A percentile compares a stretch with the other conserved stretches of the same genome.
phyloP scores from a whole-genome alignment of 2,329 filamentous ascomycete species.

The Fusarium zealandicum region DNA sequence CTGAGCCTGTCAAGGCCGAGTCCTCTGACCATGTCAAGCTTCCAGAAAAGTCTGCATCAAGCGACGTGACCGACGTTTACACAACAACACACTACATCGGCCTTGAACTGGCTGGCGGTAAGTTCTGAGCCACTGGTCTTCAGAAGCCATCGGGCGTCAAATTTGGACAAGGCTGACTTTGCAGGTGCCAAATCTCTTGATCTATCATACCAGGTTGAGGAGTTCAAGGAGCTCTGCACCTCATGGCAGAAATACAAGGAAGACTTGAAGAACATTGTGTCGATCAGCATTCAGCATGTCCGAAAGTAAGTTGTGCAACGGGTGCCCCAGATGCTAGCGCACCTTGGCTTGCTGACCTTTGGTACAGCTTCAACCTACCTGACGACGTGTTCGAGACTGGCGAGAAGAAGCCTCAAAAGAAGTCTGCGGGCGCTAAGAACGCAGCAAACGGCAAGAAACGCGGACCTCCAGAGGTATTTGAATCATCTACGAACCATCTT shows the following conservation, averaged over 20 bases:
- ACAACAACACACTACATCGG: constrained; percentile 97
- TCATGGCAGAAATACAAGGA: constrained; percentile 77
- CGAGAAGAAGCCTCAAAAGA: constrained; percentile 75
- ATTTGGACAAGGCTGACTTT: constrained; percentile 43
- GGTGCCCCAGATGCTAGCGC: not conserved
- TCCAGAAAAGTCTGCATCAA: constrained; percentile 11
- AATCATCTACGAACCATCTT: constrained; percentile 29
- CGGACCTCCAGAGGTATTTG: constrained; percentile 55
- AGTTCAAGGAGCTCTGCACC: constrained; percentile 85
- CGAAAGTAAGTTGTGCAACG: constrained; percentile 71
- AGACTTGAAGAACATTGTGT: constrained; percentile 67
- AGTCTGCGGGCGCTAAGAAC: constrained; percentile 51
- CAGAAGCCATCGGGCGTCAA: not conserved
- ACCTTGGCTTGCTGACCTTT: constrained; percentile 17
- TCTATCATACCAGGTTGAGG: constrained; percentile 80
- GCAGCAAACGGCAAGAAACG: constrained; percentile 56
- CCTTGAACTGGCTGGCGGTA: constrained; percentile 78
- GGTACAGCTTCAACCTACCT: constrained; percentile 80
- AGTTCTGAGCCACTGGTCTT: constrained; percentile 41
- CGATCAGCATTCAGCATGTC: constrained; percentile 81
- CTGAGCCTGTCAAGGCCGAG: constrained; percentile 21
- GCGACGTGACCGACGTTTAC: constrained; percentile 62
- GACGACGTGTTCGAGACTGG: constrained; percentile 86
- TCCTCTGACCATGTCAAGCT: constrained; percentile 10
- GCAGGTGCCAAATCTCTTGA: constrained; percentile 74